phyloP scores from a whole-genome alignment of 495 filamentous ascomycete genomes.

The Trichoderma asperelloides region DNA sequence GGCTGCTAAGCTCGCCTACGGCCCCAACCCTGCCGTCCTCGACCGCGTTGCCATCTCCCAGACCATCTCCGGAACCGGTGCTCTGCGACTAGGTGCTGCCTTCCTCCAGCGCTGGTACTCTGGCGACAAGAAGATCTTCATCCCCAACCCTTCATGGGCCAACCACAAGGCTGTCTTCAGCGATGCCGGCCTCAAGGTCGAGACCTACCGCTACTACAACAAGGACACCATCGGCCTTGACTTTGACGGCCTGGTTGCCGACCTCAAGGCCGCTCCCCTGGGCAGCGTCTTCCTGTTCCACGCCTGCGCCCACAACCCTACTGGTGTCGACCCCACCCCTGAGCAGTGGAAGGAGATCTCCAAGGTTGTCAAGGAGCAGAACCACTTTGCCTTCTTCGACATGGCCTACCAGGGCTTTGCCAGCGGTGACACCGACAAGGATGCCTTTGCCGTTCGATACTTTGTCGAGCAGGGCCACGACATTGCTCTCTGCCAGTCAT shows the following conservation, averaged over 20 bases:
- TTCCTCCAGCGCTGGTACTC: slow-evolving; percentile 90
- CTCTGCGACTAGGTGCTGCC: slow-evolving; percentile 85
- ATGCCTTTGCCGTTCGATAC: slow-evolving; percentile 86
- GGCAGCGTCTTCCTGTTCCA: slow-evolving; percentile 87
- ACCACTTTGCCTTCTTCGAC: slow-evolving; percentile 95
- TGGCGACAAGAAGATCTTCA: slow-evolving; percentile 83
- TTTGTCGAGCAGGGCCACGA: slow-evolving; percentile 90
- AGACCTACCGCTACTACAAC: slow-evolving; percentile 97
- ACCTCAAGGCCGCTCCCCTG: slow-evolving; percentile 82
- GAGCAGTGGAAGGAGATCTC: slow-evolving; percentile 92
- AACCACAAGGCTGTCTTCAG: slow-evolving; percentile 96
- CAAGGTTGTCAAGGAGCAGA: slow-evolving; percentile 78
- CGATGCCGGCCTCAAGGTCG: slow-evolving; percentile 81
- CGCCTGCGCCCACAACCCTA: slow-evolving; percentile 98
- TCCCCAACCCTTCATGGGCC: slow-evolving; percentile 94
- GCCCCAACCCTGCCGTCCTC: slow-evolving; percentile 63
- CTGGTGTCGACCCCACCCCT: slow-evolving; percentile 87
- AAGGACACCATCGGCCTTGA: slow-evolving; percentile 97
- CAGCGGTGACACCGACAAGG: slow-evolving; percentile 79
- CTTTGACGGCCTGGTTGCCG: slow-evolving; percentile 85
- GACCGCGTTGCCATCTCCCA: slow-evolving; percentile 87
- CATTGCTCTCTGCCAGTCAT: slow-evolving; percentile 83
- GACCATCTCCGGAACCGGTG: slow-evolving; percentile 95
- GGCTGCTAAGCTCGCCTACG: slow-evolving; percentile 85
- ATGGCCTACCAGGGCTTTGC: slow-evolving; percentile 99